A percentile compares a stretch with the other conserved stretches of the same genome.
These are phyloP conservation scores for Boechera stricta DNA, from an alignment of 345 rosid species.

Conservation along the genomic window DNA sequence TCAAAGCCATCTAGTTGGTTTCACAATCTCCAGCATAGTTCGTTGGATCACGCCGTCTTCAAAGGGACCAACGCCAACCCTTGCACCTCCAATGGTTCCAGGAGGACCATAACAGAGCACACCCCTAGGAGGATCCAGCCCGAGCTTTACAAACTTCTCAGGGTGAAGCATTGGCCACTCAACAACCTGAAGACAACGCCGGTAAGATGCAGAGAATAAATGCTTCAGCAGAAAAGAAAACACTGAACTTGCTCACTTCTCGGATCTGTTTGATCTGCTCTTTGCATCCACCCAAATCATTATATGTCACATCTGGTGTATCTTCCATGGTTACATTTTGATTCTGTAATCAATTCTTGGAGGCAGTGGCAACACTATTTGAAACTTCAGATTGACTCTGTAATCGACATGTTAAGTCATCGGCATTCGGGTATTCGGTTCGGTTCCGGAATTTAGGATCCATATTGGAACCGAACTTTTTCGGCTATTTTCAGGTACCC, in stretches of 20 bases:
- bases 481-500: no score
- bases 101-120: conserved; percentile 10
- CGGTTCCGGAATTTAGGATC: no score
- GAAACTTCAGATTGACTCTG: background rate
- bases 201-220: background rate
- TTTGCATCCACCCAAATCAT: conserved; percentile 7
- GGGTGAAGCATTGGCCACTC: conserved; percentile 17
- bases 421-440: no score
- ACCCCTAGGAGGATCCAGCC: conserved; percentile 6
- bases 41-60: conserved; percentile 86
- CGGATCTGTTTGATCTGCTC: conserved; percentile 8
- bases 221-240: background rate
- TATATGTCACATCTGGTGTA: conserved; percentile 1
- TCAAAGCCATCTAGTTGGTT: conserved; percentile 90
- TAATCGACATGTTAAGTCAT: background rate
- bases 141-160: conserved; percentile 4
- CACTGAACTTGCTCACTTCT: background rate
- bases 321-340: background rate
- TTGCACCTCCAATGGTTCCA: conserved; percentile 69
- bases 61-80: conserved; percentile 69
- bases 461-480: no score
- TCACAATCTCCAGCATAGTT: conserved; percentile 84
- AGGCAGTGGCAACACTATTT: conserved; percentile 4
- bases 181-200: background rate
- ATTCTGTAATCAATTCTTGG: background rate